Evolutionary conservation across 2,329 filamentous ascomycete species (phyloP).

Genomic region (Coniochaeta sp.): DNA sequence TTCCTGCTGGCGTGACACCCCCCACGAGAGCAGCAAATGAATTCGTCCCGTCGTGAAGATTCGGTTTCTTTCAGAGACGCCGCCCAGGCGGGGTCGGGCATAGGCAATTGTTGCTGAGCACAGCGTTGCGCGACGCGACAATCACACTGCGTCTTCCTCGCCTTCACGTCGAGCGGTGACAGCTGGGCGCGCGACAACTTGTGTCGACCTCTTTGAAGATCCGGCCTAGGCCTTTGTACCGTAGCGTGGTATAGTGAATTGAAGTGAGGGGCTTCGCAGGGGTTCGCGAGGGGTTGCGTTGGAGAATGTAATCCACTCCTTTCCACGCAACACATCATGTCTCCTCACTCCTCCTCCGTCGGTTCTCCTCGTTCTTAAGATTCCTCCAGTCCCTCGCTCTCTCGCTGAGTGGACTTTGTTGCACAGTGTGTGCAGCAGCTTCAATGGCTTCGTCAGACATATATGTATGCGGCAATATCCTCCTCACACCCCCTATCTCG

Average conservation of each 20-base stretch:
- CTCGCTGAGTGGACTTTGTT: neutral
- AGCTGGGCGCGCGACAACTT: neutral
- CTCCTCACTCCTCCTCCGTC: neutral
- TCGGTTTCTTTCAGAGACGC: neutral
- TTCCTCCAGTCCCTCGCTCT: neutral
- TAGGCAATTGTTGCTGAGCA: neutral
- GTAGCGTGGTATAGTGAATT: neutral
- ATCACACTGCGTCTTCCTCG: neutral
- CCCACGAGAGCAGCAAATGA: neutral
- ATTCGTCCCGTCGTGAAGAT: neutral
- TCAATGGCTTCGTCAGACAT: conserved; percentile 7
- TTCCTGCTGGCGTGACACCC: neutral
- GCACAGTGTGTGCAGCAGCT: neutral
- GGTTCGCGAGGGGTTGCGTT: conserved; percentile 1
- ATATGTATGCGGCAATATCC: conserved; percentile 4
- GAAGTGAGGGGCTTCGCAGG: neutral
- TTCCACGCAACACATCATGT: neutral
- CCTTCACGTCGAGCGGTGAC: neutral
- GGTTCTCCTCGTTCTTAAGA: neutral
- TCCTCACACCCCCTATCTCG: conserved; percentile 1
- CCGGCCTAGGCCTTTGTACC: neutral
- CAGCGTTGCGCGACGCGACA: neutral
- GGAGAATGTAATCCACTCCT: neutral
- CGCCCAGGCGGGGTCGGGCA: neutral
- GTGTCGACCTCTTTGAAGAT: neutral